Percentiles rank a stretch among this genome's conserved stretches.
Evolutionary conservation across 2,329 filamentous ascomycete species (phyloP).

Genomic region (Daldinia sp.): DNA sequence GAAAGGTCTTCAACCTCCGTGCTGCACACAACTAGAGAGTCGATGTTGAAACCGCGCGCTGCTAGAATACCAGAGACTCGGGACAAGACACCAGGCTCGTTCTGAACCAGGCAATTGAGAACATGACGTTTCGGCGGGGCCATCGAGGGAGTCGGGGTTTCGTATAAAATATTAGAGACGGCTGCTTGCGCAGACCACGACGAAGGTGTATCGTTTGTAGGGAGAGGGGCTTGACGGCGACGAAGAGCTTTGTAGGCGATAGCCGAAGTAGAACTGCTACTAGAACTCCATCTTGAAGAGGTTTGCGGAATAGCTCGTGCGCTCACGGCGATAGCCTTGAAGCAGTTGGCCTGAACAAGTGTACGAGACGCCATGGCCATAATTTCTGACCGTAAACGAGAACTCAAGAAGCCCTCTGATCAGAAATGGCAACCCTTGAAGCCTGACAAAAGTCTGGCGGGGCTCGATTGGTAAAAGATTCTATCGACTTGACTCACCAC

Average conservation of each 20-base stretch:
- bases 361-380: constrained; percentile 48
- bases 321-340: constrained; percentile 39
- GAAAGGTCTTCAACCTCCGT: constrained; percentile 97
- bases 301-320: constrained; percentile 35
- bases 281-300: constrained; percentile 50
- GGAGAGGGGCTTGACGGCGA: constrained; percentile 84
- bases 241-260: constrained; percentile 97
- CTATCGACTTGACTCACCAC: constrained; percentile 36
- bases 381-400: constrained; percentile 40
- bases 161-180: constrained; percentile 98
- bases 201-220: constrained; percentile 77
- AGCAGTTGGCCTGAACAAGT: constrained; percentile 40
- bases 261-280: constrained; percentile 84
- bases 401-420: constrained; percentile 40
- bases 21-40: constrained; percentile 96
- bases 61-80: constrained; percentile 96
- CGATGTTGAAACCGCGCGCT: constrained; percentile 98
- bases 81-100: constrained; percentile 96
- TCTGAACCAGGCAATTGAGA: constrained; percentile 98
- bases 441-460: constrained; percentile 16
- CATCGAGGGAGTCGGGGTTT: constrained; percentile 85
- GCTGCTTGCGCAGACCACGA: constrained; percentile 92
- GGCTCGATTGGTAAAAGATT: constrained; percentile 36
- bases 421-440: constrained; percentile 41
- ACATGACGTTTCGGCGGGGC: constrained; percentile 92